phyloP scores from a whole-genome alignment of 345 rosid genomes.

The Eutrema japonicum region DNA sequence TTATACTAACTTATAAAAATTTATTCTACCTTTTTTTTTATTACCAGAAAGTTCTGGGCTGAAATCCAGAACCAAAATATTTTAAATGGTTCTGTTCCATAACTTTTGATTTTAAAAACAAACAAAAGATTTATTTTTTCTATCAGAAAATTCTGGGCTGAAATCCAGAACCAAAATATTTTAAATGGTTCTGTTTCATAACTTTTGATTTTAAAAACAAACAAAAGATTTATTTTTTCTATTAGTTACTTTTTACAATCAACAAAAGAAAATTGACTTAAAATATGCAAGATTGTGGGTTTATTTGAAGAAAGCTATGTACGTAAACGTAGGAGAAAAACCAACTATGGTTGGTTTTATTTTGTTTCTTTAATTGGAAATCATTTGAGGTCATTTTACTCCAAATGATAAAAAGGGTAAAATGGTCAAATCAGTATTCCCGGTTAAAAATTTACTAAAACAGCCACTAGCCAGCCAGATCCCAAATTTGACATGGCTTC shows the following conservation, averaged over 20 bases:
- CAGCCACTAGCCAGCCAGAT: slow-evolving; percentile 47
- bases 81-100: no score
- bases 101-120: no score
- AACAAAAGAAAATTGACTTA: background rate
- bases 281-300: background rate
- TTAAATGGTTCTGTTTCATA: no score
- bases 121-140: background rate
- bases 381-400: background rate
- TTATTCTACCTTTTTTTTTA: no score
- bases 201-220: no score
- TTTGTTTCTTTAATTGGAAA: background rate
- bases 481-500: slow-evolving; percentile 28
- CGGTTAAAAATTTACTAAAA: slow-evolving; percentile 13
- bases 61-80: no score
- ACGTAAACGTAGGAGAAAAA: background rate
- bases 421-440: slow-evolving; percentile 1
- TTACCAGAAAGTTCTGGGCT: no score
- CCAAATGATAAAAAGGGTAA: slow-evolving; percentile 29
- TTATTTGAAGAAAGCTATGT: background rate
- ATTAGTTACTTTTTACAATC: background rate
- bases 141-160: no score
- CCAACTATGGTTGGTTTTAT: background rate
- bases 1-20: no score
- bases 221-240: background rate
- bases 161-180: no score